Conservation (phyloP, 1,284 basidiomycete species). For the Malassezia sympodialis region DNA sequence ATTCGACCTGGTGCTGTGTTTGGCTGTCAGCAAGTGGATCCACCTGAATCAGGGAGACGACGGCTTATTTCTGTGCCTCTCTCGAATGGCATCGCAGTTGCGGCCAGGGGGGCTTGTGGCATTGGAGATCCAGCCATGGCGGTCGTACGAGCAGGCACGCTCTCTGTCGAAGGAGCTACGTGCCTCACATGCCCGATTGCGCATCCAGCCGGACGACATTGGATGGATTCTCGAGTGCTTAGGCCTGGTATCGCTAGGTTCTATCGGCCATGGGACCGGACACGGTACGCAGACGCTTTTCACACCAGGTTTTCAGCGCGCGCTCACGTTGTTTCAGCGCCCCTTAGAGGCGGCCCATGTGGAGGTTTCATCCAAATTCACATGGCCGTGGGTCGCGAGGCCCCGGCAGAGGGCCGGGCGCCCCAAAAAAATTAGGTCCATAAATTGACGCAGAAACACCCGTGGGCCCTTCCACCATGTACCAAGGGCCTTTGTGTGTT, state of each 20-base stretch:
- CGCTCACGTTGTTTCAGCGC: neutral
- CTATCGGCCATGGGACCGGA: conserved; percentile 5
- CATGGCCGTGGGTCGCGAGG: conserved; percentile 12
- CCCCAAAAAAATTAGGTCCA: neutral
- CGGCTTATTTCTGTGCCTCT: conserved; percentile 14
- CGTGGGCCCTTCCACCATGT: neutral
- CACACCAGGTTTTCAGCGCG: conserved; percentile 10
- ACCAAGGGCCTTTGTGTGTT: neutral
- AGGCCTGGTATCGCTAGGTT: neutral
- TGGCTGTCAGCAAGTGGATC: conserved; percentile 20
- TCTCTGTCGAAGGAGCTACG: conserved; percentile 12
- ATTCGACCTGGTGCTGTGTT: conserved; percentile 12
- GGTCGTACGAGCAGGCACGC: conserved; percentile 20
- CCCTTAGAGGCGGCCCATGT: neutral
- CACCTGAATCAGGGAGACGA: conserved; percentile 17
- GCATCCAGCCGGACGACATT: conserved; percentile 10
- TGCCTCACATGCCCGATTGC: conserved; percentile 4
- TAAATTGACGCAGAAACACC: neutral
- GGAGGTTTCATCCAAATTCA: neutral
- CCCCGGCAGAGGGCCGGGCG: neutral
- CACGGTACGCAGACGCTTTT: conserved; percentile 6
- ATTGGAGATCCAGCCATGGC: conserved; percentile 19
- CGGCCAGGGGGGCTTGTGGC: conserved; percentile 14
- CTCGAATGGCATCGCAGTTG: conserved; percentile 6
- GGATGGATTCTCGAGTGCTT: neutral